phyloP scores from a whole-genome alignment of 805 yeast species.

The Clavispora santaluciae region DNA sequence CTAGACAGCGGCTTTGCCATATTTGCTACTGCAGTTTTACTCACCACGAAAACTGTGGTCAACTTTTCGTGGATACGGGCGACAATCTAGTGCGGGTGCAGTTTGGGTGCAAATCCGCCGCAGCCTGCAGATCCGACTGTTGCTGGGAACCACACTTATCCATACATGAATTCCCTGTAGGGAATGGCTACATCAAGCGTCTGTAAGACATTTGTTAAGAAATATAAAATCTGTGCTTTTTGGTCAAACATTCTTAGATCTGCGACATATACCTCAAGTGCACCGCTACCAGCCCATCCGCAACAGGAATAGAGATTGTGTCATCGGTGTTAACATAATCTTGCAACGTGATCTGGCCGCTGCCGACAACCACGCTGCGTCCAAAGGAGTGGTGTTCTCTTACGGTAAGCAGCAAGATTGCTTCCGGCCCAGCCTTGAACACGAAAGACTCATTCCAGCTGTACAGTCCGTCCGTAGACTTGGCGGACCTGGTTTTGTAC shows the following conservation, averaged over 20 bases:
- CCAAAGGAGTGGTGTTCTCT: constrained; percentile 71
- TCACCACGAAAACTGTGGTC: no score
- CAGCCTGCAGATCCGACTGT: no score
- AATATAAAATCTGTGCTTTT: not conserved
- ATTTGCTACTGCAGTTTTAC: no score
- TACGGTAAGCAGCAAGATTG: constrained; percentile 55
- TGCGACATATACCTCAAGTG: constrained; percentile 26
- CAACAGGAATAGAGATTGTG: constrained; percentile 32
- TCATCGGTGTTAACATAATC: constrained; percentile 46
- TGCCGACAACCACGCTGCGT: constrained; percentile 60
- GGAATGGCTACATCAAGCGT: not conserved
- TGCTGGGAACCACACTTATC: no score
- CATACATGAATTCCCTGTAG: no score
- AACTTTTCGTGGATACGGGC: no score
- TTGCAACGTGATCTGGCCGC: constrained; percentile 46
- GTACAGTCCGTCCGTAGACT: constrained; percentile 41
- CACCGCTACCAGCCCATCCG: constrained; percentile 39
- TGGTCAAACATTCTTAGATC: not conserved
- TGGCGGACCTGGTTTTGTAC: constrained; percentile 57
- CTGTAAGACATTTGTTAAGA: not conserved
- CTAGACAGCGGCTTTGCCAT: no score
- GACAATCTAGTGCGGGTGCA: no score
- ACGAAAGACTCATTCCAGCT: constrained; percentile 61
- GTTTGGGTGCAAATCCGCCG: no score
- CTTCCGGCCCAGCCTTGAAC: constrained; percentile 63